These are phyloP conservation scores for Brassica napus DNA, from an alignment of 345 rosid genomes.

Conservation along the genomic window Da-Ae NC_063447.1:6094501-6095000, in stretches of 20 bases:
- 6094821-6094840: conserved; percentile 75
- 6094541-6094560: conserved; percentile 87
- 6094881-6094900: conserved; percentile 62
- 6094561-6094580: conserved; percentile 63
- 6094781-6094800: background rate
- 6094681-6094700: conserved; percentile 84
- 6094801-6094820: background rate
- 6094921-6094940: background rate
- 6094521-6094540: conserved; percentile 70
- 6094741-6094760: conserved; percentile 42
- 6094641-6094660: conserved; percentile 35
- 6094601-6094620: background rate
- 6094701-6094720: conserved; percentile 68
- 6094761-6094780: background rate
- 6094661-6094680: conserved; percentile 93
- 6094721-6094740: conserved; percentile 54
- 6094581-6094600: conserved; percentile 8
- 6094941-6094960: no score
- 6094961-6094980: no score
- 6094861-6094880: conserved; percentile 64
- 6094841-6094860: conserved; percentile 50
- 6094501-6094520: conserved; percentile 82
- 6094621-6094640: background rate
- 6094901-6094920: conserved; percentile 43
- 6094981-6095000: conserved; percentile 26